Base-by-base conservation (phyloP, 257 asterid species). In the Linderniella brevidens region DNA sequence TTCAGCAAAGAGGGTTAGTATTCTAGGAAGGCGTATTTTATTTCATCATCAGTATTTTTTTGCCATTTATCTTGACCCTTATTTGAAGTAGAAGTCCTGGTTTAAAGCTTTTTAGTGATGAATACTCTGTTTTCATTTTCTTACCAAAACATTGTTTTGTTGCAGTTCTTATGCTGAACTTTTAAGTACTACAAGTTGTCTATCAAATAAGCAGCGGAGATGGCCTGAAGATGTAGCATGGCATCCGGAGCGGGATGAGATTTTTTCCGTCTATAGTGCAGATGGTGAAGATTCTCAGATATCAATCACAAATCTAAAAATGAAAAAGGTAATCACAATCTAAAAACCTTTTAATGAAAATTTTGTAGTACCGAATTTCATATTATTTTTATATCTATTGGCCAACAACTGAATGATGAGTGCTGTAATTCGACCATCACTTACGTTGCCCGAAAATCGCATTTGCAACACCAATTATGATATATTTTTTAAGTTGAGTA, bases 151-250 rank as follows among this genome's bases (percentile, higher is more conserved):
- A n/a, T n/a, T n/a, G n/a, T n/a, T n/a, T n/a, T 14, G 53, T 39
- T 72, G 74, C 90, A 88, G 98, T 61, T 71, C 87, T 50, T 54
- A 64, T 67, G 96, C 82, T 61, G 64, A 44, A 62, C 75, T 71
- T 52, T 56, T 80, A 54, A 84, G 83, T 62, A 53, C 74, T 61
- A 64, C 82, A 41, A 82, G 74, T 54, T 84, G 94, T 69, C 65
- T 50, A 54, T 78, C 96, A 3, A 68, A 56, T 53, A 77, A 84
- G 74, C 62, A 72, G 35, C 72, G 93, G 73, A 78, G 87, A 67
- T 88, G 98, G 98, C 87, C 98, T 17, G 96, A 88, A 75, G 98
- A 84, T 55, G 59, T 88, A 42, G 93, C 92, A 58, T 88, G 98
- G 98, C 93, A 88, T 77, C 96, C 98, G 10, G 64, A 62, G 49